These are phyloP conservation scores for Salix udensis DNA, from an alignment of 345 rosid species.

Conservation along the genomic window DNA sequence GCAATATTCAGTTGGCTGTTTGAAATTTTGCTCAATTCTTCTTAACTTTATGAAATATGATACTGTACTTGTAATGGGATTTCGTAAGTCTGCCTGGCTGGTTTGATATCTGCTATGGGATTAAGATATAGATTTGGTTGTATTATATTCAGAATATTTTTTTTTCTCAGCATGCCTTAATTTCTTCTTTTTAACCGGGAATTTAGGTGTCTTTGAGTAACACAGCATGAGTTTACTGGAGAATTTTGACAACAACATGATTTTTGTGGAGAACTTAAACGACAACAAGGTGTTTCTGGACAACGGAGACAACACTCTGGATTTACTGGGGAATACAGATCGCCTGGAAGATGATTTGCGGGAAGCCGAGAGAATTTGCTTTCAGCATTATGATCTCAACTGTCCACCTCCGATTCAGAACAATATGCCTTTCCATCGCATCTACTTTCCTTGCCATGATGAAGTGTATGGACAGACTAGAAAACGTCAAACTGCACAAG, in stretches of 20 bases:
- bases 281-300: background rate
- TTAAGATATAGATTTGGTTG: background rate
- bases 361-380: background rate
- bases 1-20: background rate
- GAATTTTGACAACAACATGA: background rate
- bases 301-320: background rate
- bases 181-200: background rate
- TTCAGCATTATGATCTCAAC: background rate
- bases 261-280: background rate
- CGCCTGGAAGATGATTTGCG: background rate
- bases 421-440: background rate
- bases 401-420: background rate
- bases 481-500: background rate
- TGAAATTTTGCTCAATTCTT: background rate
- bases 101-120: background rate
- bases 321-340: background rate
- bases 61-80: background rate
- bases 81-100: background rate
- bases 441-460: background rate
- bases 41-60: background rate
- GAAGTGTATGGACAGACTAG: background rate
- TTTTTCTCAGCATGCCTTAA: background rate
- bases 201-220: background rate
- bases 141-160: background rate
- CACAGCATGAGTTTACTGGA: background rate